Base-by-base conservation (phyloP, 140 eudicot genomes). In the Cichorium intybus region DNA sequence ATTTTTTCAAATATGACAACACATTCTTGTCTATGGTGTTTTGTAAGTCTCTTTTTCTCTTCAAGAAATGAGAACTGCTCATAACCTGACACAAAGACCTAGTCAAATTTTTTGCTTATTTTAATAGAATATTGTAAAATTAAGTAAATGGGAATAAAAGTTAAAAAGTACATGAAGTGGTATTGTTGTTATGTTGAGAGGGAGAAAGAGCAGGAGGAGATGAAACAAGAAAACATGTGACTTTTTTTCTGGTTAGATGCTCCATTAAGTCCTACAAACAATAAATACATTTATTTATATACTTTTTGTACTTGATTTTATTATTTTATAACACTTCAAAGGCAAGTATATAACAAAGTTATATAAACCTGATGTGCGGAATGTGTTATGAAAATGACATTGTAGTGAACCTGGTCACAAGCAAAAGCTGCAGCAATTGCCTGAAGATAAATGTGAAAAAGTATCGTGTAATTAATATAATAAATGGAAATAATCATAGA, bases 371-470 rank as follows among this genome's bases (percentile, higher is more conserved):
- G 69, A 60, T 89, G 99, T 24, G 91, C 97, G n/a, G 97, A 82
- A 82, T 94, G 99, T 26, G 95, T 86, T 53, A 89, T 70, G 56
- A 94, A 86, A 43, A 67, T 49, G 51, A 94, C 97, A 14, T 78
- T 73, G 71, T 84, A 84, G 12, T 89, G 92, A 74, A 68, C 68
- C 73, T 81, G 90, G 75, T 79, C 88, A 24, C 70, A 69, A 61
- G 97, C 85, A 71, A 87, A 85, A 71, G 97, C 90, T 39, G 84
- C 75, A 33, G 96, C 96, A 71, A 91, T 79, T 48, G 95, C 96
- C 97, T 89, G 62, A 17, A 39, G 21, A 69, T 43, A 53, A 61
- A 55, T 47, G 26, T 41, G 7, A 58, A 21, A 31, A 33, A 3
- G 1, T 23, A 58, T 48, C 20, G 35, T 20, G 41, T 70, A 41